Base-by-base conservation (phyloP, 1,139 yeast species). In the Magnusiomyces suaveolens region DNA sequence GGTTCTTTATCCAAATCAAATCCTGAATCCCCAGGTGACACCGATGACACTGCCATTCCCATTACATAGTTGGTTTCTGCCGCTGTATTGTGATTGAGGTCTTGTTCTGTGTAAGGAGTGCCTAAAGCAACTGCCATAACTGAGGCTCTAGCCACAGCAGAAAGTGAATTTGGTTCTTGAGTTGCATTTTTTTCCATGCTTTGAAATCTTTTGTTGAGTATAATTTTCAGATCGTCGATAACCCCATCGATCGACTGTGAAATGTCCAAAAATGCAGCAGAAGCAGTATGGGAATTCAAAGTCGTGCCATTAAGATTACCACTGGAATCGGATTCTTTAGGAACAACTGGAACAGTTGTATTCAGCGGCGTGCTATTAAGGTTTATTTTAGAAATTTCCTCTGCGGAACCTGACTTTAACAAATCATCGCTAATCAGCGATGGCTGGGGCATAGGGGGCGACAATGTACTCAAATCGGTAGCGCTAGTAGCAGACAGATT, bases 121-220 rank as follows among this genome's bases (percentile, higher is more conserved):
- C 41, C 41, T n/a, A 38, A 43, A 24, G 47, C 20, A 43, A 43
- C 14, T 10, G 38, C 16, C 8, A n/a, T 21, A 26, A 47, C 41
- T 52, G 55, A 51, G 26, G 50, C 50, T 21, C 25, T 23, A 23
- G 46, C 44, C 18, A 54, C 46, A 12, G 52, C 36, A 16, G 56
- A 25, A 36, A 50, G 25, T 12, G 54, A 33, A 48, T n/a, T 10
- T 12, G 20, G 4, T 36, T 36, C 41, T 36, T 10, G 41, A 36
- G 18, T 36, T 14, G 10, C 41, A 14, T 36, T n/a, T 36, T 36
- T 10, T n/a, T 36, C 18, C 16, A 14, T n/a, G 10, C 18, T 4
- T 3, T 36, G 16, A 36, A n/a, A 10, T 36, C 20, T 16, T 24
- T 51, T 14, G 8, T 14, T 26, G 10, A 32, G n/a, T 2, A 46